Percentiles rank a stretch among this genome's conserved stretches.
Conservation (phyloP, 2,329 filamentous ascomycete genomes). For the Xylaria sp. region DNA sequence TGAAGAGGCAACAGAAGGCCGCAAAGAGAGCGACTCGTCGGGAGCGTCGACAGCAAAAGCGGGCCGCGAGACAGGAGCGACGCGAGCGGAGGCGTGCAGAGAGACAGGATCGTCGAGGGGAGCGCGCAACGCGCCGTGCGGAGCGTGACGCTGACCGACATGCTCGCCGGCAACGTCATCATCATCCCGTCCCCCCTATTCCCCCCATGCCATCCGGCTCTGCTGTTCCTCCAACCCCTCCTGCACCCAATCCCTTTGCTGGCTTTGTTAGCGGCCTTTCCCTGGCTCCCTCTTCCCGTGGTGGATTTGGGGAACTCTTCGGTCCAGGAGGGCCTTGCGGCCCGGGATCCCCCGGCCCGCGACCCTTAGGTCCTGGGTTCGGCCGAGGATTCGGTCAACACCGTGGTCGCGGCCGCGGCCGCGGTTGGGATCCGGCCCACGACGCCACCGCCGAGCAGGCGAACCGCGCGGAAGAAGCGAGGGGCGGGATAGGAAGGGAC, state of each 20-base stretch:
- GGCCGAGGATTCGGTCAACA: constrained; percentile 4
- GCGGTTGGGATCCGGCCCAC: background rate
- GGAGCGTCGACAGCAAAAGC: constrained; percentile 49
- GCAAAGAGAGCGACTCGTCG: constrained; percentile 49
- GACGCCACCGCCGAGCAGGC: constrained; percentile 4
- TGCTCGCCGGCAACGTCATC: constrained; percentile 16
- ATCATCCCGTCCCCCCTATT: background rate
- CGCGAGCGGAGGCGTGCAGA: constrained; percentile 32
- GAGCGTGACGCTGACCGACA: constrained; percentile 29
- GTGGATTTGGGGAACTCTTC: constrained; percentile 4
- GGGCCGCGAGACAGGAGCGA: constrained; percentile 45
- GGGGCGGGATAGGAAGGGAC: background rate
- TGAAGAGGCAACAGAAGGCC: constrained; percentile 54
- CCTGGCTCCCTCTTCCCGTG: background rate
- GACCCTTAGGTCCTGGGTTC: background rate
- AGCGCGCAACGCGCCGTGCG: constrained; percentile 18
- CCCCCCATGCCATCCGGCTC: background rate
- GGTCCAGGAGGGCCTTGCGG: constrained; percentile 11
- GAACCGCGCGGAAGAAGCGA: constrained; percentile 12
- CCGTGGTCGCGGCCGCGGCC: background rate
- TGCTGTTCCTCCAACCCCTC: background rate
- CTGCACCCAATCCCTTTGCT: background rate
- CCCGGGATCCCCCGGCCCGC: background rate
- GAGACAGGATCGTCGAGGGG: constrained; percentile 31
- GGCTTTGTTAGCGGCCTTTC: background rate